phyloP scores from a whole-genome alignment of 768 basidiomycete genomes.

The Termitomyces titanicus region DNA sequence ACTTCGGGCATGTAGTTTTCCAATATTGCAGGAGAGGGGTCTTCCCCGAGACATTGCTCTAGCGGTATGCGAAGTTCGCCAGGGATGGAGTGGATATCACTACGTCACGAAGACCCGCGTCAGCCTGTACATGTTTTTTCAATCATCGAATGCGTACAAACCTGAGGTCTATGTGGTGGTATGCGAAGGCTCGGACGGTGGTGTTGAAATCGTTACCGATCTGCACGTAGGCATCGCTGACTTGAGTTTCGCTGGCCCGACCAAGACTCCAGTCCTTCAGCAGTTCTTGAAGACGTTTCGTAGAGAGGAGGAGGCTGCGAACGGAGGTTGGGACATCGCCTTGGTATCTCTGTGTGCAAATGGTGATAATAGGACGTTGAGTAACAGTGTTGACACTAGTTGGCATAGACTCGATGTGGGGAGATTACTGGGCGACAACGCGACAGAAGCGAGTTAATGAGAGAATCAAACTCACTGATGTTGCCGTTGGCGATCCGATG shows the following conservation, averaged over 20 bases:
- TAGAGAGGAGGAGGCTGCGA: slow-evolving; percentile 68
- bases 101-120: slow-evolving; percentile 19
- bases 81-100: slow-evolving; percentile 64
- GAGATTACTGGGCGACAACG: not conserved
- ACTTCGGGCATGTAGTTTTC: slow-evolving; percentile 80
- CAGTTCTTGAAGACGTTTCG: slow-evolving; percentile 75
- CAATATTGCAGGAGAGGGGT: slow-evolving; percentile 70
- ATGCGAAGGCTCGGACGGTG: slow-evolving; percentile 70
- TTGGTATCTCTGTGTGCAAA: slow-evolving; percentile 21
- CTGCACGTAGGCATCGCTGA: slow-evolving; percentile 87
- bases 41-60: slow-evolving; percentile 68
- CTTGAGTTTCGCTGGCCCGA: slow-evolving; percentile 59
- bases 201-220: slow-evolving; percentile 88
- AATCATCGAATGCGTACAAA: not conserved
- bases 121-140: not conserved
- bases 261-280: slow-evolving; percentile 66
- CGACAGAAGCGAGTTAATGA: not conserved
- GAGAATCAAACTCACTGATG: slow-evolving; percentile 8
- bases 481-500: slow-evolving; percentile 6
- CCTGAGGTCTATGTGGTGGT: slow-evolving; percentile 75
- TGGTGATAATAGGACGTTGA: slow-evolving; percentile 19
- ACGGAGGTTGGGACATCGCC: slow-evolving; percentile 61
- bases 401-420: not conserved
- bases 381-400: not conserved
- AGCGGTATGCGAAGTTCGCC: slow-evolving; percentile 60